Percentiles rank a stretch among this genome's conserved stretches.
Conservation (phyloP, 2,329 filamentous ascomycete species). For the Akanthomyces dipterigenus region DNA sequence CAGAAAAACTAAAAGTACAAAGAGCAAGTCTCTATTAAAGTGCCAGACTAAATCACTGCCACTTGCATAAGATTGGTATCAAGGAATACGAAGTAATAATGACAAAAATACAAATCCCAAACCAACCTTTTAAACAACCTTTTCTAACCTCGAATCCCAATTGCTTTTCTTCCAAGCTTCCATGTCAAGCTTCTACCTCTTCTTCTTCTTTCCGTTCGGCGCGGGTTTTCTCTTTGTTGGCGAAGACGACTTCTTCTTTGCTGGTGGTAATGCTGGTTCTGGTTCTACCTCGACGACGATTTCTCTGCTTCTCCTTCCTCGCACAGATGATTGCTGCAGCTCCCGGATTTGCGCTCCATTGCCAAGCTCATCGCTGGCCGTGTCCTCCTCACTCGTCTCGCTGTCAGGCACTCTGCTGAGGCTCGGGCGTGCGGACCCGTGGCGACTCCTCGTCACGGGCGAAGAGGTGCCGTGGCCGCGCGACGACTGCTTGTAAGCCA, state of each 20-base stretch:
- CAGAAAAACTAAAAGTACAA: background rate
- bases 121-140: background rate
- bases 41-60: background rate
- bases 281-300: slow-evolving; percentile 33
- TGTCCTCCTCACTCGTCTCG: slow-evolving; percentile 27
- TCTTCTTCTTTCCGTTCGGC: slow-evolving; percentile 24
- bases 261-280: slow-evolving; percentile 23
- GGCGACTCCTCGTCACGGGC: slow-evolving; percentile 23
- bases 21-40: background rate
- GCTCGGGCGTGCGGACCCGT: slow-evolving; percentile 24
- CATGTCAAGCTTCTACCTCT: slow-evolving; percentile 17
- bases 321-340: slow-evolving; percentile 13
- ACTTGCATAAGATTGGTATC: background rate
- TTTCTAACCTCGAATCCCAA: background rate
- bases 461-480: slow-evolving; percentile 21
- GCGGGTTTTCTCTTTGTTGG: slow-evolving; percentile 35
- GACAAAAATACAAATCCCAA: background rate
- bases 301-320: slow-evolving; percentile 26
- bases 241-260: slow-evolving; percentile 36
- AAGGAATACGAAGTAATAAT: background rate
- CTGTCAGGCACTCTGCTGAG: slow-evolving; percentile 26
- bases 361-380: slow-evolving; percentile 30
- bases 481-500: slow-evolving; percentile 17
- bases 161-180: slow-evolving; percentile 16
- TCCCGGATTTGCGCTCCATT: slow-evolving; percentile 27